Evolutionary conservation across 495 filamentous ascomycete genomes (phyloP).

Genomic region (Hapsidospora chrysogenum): DNA sequence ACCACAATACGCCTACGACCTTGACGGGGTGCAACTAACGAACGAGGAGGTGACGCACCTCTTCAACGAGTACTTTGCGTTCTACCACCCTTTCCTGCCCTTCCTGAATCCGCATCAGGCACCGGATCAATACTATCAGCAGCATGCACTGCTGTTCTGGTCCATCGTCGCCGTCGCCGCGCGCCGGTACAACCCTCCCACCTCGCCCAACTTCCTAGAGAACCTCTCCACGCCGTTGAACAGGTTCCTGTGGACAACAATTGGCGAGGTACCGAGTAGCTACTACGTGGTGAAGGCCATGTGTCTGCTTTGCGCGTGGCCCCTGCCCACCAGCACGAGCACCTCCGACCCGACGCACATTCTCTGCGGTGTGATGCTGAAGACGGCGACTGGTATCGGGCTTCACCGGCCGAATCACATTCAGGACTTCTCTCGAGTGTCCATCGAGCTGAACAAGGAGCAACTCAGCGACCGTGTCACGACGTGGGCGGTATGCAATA

Average conservation of each 20-base stretch:
- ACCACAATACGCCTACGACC: conserved; percentile 32
- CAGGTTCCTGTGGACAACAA: conserved; percentile 62
- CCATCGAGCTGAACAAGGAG: conserved; percentile 67
- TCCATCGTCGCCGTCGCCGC: conserved; percentile 68
- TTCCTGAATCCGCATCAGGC: conserved; percentile 56
- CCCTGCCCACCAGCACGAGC: conserved; percentile 72
- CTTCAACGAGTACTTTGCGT: conserved; percentile 67
- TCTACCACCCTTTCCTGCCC: conserved; percentile 73
- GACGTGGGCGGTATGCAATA: conserved; percentile 87
- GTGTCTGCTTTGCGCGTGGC: conserved; percentile 81
- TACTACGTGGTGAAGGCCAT: conserved; percentile 87
- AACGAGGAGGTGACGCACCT: conserved; percentile 57
- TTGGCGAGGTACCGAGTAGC: conserved; percentile 68
- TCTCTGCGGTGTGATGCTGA: conserved; percentile 80
- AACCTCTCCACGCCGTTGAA: conserved; percentile 56
- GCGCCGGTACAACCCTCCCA: conserved; percentile 41
- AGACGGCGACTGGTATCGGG: conserved; percentile 78
- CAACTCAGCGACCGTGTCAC: conserved; percentile 71
- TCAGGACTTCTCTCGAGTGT: conserved; percentile 76
- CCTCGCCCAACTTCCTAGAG: conserved; percentile 47
- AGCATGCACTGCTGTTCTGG: conserved; percentile 72
- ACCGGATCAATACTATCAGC: conserved; percentile 59
- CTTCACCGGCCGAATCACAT: conserved; percentile 79
- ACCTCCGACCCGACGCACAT: conserved; percentile 82
- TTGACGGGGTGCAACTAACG: conserved; percentile 59